These are phyloP conservation scores for Pseudopithomyces maydicus DNA, from an alignment of 2,329 filamentous ascomycete genomes.

Conservation along the genomic window DNA sequence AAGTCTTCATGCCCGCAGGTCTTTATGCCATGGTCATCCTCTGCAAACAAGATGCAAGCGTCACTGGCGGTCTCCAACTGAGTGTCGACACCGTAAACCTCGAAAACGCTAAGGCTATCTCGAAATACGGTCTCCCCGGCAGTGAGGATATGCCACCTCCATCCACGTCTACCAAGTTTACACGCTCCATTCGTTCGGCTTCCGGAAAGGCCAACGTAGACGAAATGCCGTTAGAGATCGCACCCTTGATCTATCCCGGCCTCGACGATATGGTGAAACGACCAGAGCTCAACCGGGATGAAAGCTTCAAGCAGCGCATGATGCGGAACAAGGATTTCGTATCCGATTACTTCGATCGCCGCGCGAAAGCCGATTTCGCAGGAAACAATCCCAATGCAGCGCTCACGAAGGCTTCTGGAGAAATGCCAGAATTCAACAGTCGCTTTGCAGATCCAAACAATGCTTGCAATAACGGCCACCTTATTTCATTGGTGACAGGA, in stretches of 20 bases:
- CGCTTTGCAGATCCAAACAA: conserved; percentile 59
- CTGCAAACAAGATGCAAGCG: conserved; percentile 54
- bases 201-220: conserved; percentile 38
- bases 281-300: conserved; percentile 15
- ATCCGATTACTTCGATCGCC: conserved; percentile 56
- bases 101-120: conserved; percentile 25
- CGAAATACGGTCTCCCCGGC: conserved; percentile 24
- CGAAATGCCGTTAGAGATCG: conserved; percentile 47
- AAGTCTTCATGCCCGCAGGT: conserved; percentile 62
- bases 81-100: conserved; percentile 47
- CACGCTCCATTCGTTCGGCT: conserved; percentile 15
- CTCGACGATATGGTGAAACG: conserved; percentile 34
- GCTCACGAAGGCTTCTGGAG: conserved; percentile 22
- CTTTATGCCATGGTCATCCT: conserved; percentile 62
- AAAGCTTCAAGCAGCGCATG: conserved; percentile 30
- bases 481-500: conserved; percentile 51
- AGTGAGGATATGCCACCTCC: conserved; percentile 44
- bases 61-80: conserved; percentile 35
- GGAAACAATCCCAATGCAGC: conserved; percentile 49
- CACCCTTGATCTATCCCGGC: conserved; percentile 47
- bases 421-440: conserved; percentile 49
- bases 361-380: conserved; percentile 51
- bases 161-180: conserved; percentile 7
- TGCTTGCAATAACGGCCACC: conserved; percentile 55
- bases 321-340: conserved; percentile 49